Evolutionary conservation across 192 early-diverging fungal species (phyloP), one percentile per base, ranked within the genome.

Genomic region (Coemansia sp.): DNA sequence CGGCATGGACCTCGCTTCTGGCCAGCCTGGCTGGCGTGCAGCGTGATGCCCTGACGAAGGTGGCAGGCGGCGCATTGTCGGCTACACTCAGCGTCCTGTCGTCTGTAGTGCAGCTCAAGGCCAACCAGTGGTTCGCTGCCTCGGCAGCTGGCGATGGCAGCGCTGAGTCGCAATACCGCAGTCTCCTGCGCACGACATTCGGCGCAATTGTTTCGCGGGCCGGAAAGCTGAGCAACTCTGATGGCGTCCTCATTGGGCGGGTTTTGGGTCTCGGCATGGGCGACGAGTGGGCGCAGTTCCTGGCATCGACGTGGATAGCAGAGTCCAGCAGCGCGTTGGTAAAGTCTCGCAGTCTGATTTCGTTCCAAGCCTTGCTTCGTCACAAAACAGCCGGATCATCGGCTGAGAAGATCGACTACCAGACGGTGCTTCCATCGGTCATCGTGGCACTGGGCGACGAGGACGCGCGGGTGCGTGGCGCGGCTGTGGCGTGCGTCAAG

Each of bases 351-450:
- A 80, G 87, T 5, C 75, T 93, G 43, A 84, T 89, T 55, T 72
- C 89, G 29, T 87, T 89, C 57, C 75, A 75, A 46, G 81, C 87
- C 12, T 86, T 87, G 64, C 67, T 88, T 6, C 63, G 63, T 3
- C 73, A 70, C 24, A 64, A 76, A 20, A 44, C 57, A 24, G 18
- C 38, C 16, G 61, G 47, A 12, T 52, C 71, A 10, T 2, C 58
- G 3, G 69, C 65, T 13, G 68, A 73, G 8, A 22, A n/a, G 8
- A 50, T 70, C 34, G 92, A 93, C 60, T 91, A 88, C 74, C 92
- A 93, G 72, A 75, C 88, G 16, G 66, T 92, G 18, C 81, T 91
- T 0, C 95, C 96, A 9, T 75, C 87, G 0, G 68, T 98, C 22
- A 68, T 98, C 20, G 84, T 92, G 22, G 83, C 87, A 22, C 80